phyloP scores from a whole-genome alignment of 108 stramenopile genomes.

The Cylindrotheca closterium region DNA sequence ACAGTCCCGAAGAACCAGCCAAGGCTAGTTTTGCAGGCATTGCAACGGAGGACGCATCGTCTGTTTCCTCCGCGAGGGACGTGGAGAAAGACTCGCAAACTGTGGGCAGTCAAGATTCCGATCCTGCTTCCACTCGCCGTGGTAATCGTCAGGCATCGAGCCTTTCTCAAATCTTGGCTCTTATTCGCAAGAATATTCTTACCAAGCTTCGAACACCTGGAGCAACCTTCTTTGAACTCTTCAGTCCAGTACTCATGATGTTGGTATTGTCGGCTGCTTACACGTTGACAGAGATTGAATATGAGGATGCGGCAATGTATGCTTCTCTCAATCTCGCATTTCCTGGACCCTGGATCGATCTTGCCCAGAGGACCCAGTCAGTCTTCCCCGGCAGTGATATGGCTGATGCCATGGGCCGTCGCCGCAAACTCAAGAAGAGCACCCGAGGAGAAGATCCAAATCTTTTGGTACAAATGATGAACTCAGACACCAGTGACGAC shows the following conservation, averaged over 20 bases:
- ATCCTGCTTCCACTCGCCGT: no score
- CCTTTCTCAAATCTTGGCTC: slow-evolving; percentile 22
- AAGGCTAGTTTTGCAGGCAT: no score
- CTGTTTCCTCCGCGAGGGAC: no score
- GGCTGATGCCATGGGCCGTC: not conserved
- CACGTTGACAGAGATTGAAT: slow-evolving; percentile 28
- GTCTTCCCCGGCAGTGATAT: not conserved
- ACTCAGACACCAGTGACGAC: not conserved
- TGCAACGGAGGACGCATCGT: no score
- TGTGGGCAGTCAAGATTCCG: no score
- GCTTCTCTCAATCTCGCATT: slow-evolving; percentile 24
- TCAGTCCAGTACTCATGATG: slow-evolving; percentile 42
- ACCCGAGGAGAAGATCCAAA: not conserved
- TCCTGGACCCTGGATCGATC: slow-evolving; percentile 35
- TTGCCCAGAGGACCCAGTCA: slow-evolving; percentile 26
- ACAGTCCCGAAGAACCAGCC: no score
- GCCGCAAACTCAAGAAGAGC: not conserved
- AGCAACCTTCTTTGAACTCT: slow-evolving; percentile 49
- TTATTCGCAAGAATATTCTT: slow-evolving; percentile 36
- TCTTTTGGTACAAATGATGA: not conserved
- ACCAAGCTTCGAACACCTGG: slow-evolving; percentile 40
- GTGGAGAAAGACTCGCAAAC: no score
- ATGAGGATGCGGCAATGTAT: slow-evolving; percentile 25
- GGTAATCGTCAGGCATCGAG: slow-evolving; percentile 2
- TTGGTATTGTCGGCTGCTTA: slow-evolving; percentile 47